A percentile compares a stretch with the other conserved stretches of the same genome.
Conservation (phyloP, 345 rosid species). For the Citrus maxima region DNA sequence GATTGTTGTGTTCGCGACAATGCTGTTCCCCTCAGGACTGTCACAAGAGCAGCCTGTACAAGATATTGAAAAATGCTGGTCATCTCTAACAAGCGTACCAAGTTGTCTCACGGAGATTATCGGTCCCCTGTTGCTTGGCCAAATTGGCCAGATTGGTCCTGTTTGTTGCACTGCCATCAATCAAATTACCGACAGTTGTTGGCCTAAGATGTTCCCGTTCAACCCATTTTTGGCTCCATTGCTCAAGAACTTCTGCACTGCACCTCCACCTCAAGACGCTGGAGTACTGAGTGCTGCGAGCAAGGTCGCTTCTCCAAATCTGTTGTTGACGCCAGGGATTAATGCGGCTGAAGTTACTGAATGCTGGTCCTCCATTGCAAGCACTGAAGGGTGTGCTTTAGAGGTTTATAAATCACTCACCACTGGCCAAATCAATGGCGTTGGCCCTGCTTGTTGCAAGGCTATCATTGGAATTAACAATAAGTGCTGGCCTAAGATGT, state of each 20-base stretch:
- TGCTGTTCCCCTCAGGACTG: not conserved
- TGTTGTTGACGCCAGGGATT: not conserved
- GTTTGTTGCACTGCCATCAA: slow-evolving; percentile 5
- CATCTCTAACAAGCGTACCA: not conserved
- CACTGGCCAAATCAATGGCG: not conserved
- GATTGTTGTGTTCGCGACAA: not conserved
- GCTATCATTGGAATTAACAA: not conserved
- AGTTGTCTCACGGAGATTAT: not conserved
- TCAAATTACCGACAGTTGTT: slow-evolving; percentile 1
- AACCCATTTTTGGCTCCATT: not conserved
- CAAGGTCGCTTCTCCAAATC: not conserved
- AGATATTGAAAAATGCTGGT: not conserved
- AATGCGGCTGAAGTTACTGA: not conserved
- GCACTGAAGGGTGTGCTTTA: not conserved
- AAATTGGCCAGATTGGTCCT: slow-evolving; percentile 2
- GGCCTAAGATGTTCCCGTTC: slow-evolving; percentile 6
- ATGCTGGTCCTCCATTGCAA: not conserved
- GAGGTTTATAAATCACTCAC: not conserved
- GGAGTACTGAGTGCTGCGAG: not conserved
- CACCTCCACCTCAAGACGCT: not conserved
- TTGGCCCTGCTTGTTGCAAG: not conserved
- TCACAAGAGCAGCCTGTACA: not conserved
- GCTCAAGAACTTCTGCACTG: not conserved
- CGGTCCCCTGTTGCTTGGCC: not conserved
- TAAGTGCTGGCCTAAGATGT: not conserved